A percentile compares a stretch with the other conserved stretches of the same genome.
These are phyloP conservation scores for Durio zibethinus DNA, from an alignment of 345 rosid genomes.

Conservation along the genomic window DNA sequence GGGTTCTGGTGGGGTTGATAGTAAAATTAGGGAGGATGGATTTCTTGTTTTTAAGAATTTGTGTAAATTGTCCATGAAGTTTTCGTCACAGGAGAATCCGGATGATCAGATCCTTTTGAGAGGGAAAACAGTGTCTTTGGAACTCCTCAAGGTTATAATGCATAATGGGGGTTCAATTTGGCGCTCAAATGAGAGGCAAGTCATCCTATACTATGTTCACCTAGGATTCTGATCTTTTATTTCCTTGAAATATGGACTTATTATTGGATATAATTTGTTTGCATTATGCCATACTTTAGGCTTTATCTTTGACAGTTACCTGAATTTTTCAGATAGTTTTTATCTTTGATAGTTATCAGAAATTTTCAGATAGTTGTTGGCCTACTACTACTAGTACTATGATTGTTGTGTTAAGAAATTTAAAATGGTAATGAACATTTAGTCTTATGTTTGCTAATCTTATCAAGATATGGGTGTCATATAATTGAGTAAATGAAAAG, in stretches of 20 bases:
- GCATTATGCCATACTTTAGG: not conserved
- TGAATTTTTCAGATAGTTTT: not conserved
- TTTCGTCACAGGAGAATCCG: slow-evolving; percentile 78
- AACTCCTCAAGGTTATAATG: slow-evolving; percentile 74
- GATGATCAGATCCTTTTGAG: slow-evolving; percentile 93
- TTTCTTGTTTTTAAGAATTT: slow-evolving; percentile 79
- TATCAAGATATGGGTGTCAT: not conserved
- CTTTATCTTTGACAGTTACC: not conserved
- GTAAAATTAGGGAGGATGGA: slow-evolving; percentile 88
- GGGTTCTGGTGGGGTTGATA: slow-evolving; percentile 16
- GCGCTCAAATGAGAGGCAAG: slow-evolving; percentile 75
- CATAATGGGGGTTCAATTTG: slow-evolving; percentile 74
- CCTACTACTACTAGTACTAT: not conserved
- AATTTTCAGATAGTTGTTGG: not conserved
- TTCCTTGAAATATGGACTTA: slow-evolving; percentile 5
- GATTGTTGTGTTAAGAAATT: not conserved
- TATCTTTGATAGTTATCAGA: not conserved
- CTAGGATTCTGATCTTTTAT: not conserved
- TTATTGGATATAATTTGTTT: not conserved
- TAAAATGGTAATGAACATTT: not conserved
- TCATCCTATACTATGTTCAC: slow-evolving; percentile 8
- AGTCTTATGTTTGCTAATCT: not conserved
- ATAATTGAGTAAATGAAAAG: not conserved
- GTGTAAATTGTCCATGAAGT: slow-evolving; percentile 92
- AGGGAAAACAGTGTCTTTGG: slow-evolving; percentile 81